phyloP scores from a whole-genome alignment of 495 filamentous ascomycete genomes.

The Podospora fimiseda region DNA sequence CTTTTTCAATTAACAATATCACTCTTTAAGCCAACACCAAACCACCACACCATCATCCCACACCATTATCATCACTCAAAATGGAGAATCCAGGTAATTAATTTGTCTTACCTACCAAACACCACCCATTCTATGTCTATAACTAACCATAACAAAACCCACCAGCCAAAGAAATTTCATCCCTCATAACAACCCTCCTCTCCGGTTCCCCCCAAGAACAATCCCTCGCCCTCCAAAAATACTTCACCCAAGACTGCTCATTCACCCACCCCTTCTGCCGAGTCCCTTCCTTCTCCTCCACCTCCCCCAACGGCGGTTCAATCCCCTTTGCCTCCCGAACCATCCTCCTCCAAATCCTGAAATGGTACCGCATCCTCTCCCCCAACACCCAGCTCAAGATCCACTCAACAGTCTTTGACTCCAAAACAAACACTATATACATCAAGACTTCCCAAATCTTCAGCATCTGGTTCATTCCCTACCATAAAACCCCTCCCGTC shows the following conservation, averaged over 20 bases:
- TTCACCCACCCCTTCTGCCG: conserved; percentile 80
- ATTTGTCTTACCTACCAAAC: conserved; percentile 23
- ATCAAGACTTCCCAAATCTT: conserved; percentile 66
- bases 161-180: conserved; percentile 44
- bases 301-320: too few species aligned
- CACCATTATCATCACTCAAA: background rate
- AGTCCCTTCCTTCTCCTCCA: conserved; percentile 54
- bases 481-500: conserved; percentile 55
- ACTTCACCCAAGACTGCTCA: conserved; percentile 61
- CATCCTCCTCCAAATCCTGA: conserved; percentile 62
- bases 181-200: conserved; percentile 59
- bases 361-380: conserved; percentile 76
- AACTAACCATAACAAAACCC: too few species aligned
- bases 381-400: conserved; percentile 66
- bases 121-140: background rate
- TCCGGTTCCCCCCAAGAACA: conserved; percentile 60
- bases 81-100: conserved; percentile 19
- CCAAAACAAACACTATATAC: conserved; percentile 58
- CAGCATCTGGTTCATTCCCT: conserved; percentile 69
- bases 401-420: conserved; percentile 59
- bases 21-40: too few species aligned
- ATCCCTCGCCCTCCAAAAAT: conserved; percentile 53
- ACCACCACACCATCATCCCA: too few species aligned
- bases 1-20: too few species aligned
- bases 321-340: conserved; percentile 51